phyloP scores from a whole-genome alignment of 306 rosid species.

The Abrus precatorius region DNA sequence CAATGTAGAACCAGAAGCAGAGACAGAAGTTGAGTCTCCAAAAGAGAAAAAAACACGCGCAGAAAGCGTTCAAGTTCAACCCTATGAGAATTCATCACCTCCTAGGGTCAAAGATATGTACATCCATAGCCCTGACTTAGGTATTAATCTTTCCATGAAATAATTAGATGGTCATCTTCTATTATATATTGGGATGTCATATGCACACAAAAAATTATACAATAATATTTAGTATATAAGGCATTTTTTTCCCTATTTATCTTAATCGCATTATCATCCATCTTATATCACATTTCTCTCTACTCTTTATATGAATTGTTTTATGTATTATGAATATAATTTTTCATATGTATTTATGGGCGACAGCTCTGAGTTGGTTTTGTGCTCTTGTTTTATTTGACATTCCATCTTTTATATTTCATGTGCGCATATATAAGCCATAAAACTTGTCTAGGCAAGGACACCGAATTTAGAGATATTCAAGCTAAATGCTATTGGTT shows the following conservation, averaged over 20 bases:
- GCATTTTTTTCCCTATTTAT: too few species aligned
- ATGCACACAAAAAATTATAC: too few species aligned
- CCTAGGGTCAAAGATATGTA: constrained; percentile 50
- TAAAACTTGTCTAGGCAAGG: neutral
- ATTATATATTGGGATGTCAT: too few species aligned
- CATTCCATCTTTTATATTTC: neutral
- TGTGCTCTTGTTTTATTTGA: neutral
- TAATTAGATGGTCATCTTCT: neutral
- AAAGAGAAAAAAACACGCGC: constrained; percentile 59
- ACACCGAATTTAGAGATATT: neutral
- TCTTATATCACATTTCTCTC: too few species aligned
- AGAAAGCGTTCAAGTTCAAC: constrained; percentile 43
- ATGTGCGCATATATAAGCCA: too few species aligned
- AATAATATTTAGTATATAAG: too few species aligned
- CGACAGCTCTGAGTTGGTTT: neutral
- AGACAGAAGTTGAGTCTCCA: constrained; percentile 62
- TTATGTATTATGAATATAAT: too few species aligned
- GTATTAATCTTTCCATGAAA: constrained; percentile 23
- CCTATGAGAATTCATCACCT: constrained; percentile 53
- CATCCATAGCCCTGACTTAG: constrained; percentile 63
- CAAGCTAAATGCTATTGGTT: neutral
- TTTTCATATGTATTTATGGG: neutral
- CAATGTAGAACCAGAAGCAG: constrained; percentile 56
- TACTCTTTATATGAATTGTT: too few species aligned
- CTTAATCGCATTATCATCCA: too few species aligned